phyloP scores from a whole-genome alignment of 1,284 basidiomycete species.

The Porodaedalea pini region DNA sequence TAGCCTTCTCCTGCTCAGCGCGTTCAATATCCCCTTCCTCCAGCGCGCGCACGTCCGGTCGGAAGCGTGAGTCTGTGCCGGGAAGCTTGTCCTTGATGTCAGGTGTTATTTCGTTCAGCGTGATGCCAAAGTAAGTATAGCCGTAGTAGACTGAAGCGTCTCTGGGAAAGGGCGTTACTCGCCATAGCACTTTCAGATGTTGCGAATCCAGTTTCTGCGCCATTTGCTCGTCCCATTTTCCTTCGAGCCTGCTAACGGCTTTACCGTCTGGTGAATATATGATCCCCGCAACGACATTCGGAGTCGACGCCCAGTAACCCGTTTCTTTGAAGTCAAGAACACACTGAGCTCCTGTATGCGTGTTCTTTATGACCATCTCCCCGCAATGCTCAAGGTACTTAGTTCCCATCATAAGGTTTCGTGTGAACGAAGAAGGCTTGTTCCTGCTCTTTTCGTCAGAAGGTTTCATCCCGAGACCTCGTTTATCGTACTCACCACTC shows the following conservation, averaged over 20 bases:
- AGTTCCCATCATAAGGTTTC: conserved; percentile 86
- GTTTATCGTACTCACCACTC: conserved; percentile 52
- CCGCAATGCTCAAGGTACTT: conserved; percentile 86
- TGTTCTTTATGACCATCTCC: conserved; percentile 70
- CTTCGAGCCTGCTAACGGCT: conserved; percentile 59
- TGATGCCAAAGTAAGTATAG: conserved; percentile 76
- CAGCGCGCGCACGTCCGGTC: conserved; percentile 84
- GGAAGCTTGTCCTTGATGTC: conserved; percentile 70
- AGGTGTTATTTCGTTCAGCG: conserved; percentile 76
- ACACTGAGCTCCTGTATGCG: conserved; percentile 51
- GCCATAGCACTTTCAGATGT: conserved; percentile 74
- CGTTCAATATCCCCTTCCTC: conserved; percentile 77
- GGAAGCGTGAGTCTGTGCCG: conserved; percentile 79
- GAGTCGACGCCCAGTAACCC: conserved; percentile 71
- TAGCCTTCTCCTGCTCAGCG: conserved; percentile 75
- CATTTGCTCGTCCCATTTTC: conserved; percentile 81
- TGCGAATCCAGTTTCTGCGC: conserved; percentile 62
- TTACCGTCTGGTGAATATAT: conserved; percentile 55
- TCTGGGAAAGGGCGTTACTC: conserved; percentile 68
- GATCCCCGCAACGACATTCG: conserved; percentile 68
- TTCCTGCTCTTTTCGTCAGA: conserved; percentile 45
- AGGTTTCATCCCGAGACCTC: neutral
- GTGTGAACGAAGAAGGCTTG: conserved; percentile 83
- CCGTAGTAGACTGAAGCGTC: conserved; percentile 76
- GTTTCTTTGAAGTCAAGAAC: conserved; percentile 81